Evolutionary conservation across 768 basidiomycete genomes (phyloP), one percentile per base, ranked within the genome.

Genomic region (Russula brevipes): DNA sequence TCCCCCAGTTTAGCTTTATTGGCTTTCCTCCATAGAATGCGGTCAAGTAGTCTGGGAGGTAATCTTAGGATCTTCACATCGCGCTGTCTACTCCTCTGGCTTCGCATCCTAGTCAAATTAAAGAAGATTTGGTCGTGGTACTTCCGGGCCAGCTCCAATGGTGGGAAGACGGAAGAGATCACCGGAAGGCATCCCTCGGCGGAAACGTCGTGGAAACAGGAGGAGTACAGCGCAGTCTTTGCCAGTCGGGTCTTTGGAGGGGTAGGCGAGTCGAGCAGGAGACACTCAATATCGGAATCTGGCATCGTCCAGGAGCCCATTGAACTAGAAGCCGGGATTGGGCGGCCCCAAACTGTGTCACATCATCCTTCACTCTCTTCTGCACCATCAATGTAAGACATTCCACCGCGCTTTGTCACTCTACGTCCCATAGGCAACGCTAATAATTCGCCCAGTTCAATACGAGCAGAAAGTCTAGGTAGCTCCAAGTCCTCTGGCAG

Each of bases 61-160:
- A 35, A 4, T 3, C 41, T 60, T 33, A 64, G 49, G 24, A 19
- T 57, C 24, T 38, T 63, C 38, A n/a, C 55, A 36, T 36, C 55
- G 19, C 57, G 46, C 6, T 59, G 33, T 17, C 24, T 64, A 4
- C 46, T 60, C 35, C 19, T 50, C 36, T 44, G 52, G 57, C 54
- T 47, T 0, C 46, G 49, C 9, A 10, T 36, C 24, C 38, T 64
- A 11, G 53, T 53, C 24, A 30, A 12, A 6, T 4, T 59, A 17
- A 31, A 35, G 63, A 36, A 46, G 19, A 7, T 55, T 24, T 59
- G 62, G 47, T 35, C 41, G 1, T 17, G n/a, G 33, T 38, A 31
- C 41, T 49, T 31, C 19, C 16, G 5, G 41, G 38, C 30, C 14
- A 9, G 63, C 41, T 19, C 41, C 24, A 47, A 4, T 6, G 31